Conservation (phyloP, 1,139 yeast genomes). For the Blastobotrys serpentis region DNA sequence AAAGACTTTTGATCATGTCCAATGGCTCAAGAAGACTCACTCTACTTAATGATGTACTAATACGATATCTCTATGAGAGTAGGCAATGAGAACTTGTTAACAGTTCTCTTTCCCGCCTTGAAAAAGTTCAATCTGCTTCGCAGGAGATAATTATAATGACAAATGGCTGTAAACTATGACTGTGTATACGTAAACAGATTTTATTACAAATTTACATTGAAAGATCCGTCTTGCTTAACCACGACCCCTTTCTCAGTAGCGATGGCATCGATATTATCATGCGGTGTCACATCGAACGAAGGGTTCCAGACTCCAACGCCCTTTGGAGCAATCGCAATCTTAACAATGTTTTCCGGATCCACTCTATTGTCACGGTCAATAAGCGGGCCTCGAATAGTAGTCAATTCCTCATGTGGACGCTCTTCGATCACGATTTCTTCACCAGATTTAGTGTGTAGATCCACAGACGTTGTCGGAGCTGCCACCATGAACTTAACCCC, state of each 20-base stretch:
- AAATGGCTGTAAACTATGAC: too few species aligned
- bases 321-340: slow-evolving; percentile 82
- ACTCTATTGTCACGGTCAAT: slow-evolving; percentile 33
- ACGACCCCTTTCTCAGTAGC: slow-evolving; percentile 72
- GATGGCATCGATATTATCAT: slow-evolving; percentile 75
- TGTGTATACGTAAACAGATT: too few species aligned
- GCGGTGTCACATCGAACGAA: slow-evolving; percentile 91
- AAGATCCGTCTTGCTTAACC: slow-evolving; percentile 24
- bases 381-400: slow-evolving; percentile 69
- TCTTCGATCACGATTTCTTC: slow-evolving; percentile 80
- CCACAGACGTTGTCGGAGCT: slow-evolving; percentile 92
- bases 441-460: slow-evolving; percentile 63
- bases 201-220: slow-evolving; percentile 1
- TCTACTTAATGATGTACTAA: slow-evolving; percentile 13
- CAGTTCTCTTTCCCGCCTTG: too few species aligned
- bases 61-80: too few species aligned
- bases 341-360: slow-evolving; percentile 32
- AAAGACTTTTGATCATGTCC: slow-evolving; percentile 30
- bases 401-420: slow-evolving; percentile 77
- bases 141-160: too few species aligned
- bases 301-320: slow-evolving; percentile 93
- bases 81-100: too few species aligned
- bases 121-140: too few species aligned
- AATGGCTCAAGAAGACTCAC: slow-evolving; percentile 32
- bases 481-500: slow-evolving; percentile 84